Conservation (phyloP, 768 basidiomycete genomes). For the Leucocoprinus leucothites region DNA sequence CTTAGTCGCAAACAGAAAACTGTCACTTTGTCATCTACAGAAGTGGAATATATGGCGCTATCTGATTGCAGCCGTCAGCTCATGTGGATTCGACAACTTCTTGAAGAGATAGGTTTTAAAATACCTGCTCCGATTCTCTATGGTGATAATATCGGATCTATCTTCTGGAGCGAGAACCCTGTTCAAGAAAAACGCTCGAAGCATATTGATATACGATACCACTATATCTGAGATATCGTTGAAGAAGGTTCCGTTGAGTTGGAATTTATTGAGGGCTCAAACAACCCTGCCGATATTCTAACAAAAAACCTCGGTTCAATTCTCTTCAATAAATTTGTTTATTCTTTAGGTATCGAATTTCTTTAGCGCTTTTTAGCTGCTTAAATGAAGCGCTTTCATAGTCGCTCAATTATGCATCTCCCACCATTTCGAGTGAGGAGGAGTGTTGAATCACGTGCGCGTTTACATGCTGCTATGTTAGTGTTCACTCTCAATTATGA, state of each 20-base stretch:
- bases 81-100: constrained; percentile 11
- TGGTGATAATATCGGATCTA: constrained; percentile 15
- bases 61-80: constrained; percentile 15
- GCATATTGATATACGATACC: constrained; percentile 27
- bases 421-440: no score
- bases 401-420: no score
- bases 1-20: constrained; percentile 16
- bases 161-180: constrained; percentile 13
- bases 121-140: background rate
- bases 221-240: constrained; percentile 23
- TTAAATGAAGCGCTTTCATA: no score
- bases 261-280: constrained; percentile 21
- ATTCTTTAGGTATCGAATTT: no score
- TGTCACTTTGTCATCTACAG: constrained; percentile 17
- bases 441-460: no score
- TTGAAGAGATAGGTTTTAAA: constrained; percentile 5
- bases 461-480: no score
- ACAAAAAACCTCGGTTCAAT: constrained; percentile 26
- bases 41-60: constrained; percentile 23
- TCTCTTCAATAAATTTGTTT: constrained; percentile 4
- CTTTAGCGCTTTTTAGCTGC: no score
- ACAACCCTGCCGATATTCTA: constrained; percentile 36
- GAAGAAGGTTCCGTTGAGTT: constrained; percentile 15
- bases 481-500: no score
- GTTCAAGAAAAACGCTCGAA: constrained; percentile 19